Evolutionary conservation across 108 stramenopile species (phyloP).

Genomic region (Aurantiochytrium sp.): DNA sequence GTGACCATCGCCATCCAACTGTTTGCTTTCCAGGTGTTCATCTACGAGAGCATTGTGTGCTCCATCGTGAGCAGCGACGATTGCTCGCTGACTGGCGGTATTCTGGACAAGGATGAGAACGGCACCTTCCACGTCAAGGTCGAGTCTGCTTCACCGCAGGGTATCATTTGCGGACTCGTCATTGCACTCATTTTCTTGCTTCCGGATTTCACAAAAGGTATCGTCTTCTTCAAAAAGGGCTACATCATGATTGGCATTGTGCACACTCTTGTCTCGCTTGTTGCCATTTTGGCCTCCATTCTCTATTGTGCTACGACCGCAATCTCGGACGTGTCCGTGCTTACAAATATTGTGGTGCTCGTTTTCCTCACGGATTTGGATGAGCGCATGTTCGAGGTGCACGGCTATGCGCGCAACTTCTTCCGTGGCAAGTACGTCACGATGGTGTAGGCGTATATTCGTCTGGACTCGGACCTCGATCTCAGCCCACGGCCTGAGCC

Average conservation of each 20-base stretch:
- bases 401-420: not conserved
- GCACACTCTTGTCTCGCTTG: not conserved
- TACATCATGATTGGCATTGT: not conserved
- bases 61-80: not conserved
- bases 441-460: not conserved
- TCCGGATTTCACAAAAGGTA: not conserved
- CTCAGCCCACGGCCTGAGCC: too few relatives aligned
- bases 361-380: not conserved
- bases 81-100: not conserved
- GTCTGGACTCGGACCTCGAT: not conserved
- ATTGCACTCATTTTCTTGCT: not conserved
- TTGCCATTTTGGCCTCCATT: not conserved
- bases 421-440: not conserved
- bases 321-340: not conserved
- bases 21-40: not conserved
- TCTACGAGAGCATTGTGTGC: not conserved
- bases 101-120: not conserved
- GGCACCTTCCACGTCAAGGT: not conserved
- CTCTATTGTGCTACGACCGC: not conserved
- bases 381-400: conserved; percentile 1
- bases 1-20: not conserved
- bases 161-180: not conserved
- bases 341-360: conserved; percentile 11
- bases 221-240: not conserved
- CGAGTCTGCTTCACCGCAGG: not conserved